Percentiles rank a stretch among this genome's conserved stretches.
Conservation (phyloP, 495 filamentous ascomycete species). For the Daldinia loculata region DNA sequence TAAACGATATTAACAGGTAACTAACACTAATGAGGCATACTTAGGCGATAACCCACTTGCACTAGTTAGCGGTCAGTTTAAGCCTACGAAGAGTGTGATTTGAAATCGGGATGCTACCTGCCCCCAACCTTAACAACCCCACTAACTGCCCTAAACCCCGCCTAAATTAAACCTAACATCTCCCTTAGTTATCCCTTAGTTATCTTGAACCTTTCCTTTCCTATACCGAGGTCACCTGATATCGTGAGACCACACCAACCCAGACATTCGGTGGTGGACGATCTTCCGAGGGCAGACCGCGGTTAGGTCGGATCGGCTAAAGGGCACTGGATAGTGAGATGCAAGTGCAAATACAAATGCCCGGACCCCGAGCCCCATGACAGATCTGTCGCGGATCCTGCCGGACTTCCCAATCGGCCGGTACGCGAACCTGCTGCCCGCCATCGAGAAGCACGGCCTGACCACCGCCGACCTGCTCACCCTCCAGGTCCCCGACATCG, state of each 20-base stretch:
- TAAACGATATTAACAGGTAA: background rate
- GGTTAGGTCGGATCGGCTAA: background rate
- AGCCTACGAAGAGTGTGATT: constrained; percentile 24
- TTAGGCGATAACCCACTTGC: constrained; percentile 20
- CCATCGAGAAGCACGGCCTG: constrained; percentile 76
- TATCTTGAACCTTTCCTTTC: background rate
- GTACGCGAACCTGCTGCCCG: constrained; percentile 78
- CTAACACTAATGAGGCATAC: constrained; percentile 28
- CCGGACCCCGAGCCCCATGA: constrained; percentile 63
- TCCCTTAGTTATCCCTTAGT: too few relatives aligned
- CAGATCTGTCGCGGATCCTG: constrained; percentile 85
- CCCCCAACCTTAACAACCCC: constrained; percentile 12
- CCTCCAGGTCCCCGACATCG: constrained; percentile 82
- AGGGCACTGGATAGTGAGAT: background rate
- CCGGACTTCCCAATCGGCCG: constrained; percentile 76
- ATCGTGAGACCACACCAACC: constrained; percentile 17
- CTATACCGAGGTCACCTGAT: constrained; percentile 36
- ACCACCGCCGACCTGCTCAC: constrained; percentile 87
- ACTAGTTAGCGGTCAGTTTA: constrained; percentile 18
- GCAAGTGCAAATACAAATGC: constrained; percentile 12
- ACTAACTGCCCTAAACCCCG: background rate
- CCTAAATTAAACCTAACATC: background rate
- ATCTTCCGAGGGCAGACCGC: constrained; percentile 9
- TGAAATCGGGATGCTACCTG: constrained; percentile 21
- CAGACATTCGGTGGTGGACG: background rate